Base-by-base conservation (phyloP, 2,329 filamentous ascomycete genomes). In the Didymella glomerata region DNA sequence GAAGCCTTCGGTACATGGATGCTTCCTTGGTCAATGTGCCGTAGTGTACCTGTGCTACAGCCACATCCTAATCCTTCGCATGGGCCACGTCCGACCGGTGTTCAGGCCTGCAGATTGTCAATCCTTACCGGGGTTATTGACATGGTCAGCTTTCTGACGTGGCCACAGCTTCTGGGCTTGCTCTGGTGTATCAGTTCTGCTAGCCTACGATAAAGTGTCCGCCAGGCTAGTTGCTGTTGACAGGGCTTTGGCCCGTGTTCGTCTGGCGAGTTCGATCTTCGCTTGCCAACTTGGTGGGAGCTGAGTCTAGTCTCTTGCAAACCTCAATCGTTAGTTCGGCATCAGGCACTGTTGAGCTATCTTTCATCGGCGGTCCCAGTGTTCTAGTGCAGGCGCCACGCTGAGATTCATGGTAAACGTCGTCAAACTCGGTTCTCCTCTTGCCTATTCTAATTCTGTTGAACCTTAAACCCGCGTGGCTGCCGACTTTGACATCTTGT, bases 381-480 rank as follows among this genome's bases (percentile, higher is more conserved):
- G 42, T 20, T 56, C 48, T 60, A 55, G 52, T 51, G 44, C 52
- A 28, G 51, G 38, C 57, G 57, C 57, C 52, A 60, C 57, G 50
- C 47, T 54, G 50, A 44, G 38, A 42, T 45, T 60, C 25, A 45
- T 52, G 48, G 51, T 24, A 48, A 36, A 56, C 28, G 25, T 55
- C 38, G 32, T 60, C 48, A 54, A 54, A 54, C 51, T 54, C 56
- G 50, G 56, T 52, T 60, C 42, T 56, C 52, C 28, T 56, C 57
- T 60, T 60, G 45, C 47, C 57, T 51, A 48, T 50, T 60, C 57
- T 60, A 55, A 48, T 47, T 48, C 38, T 55, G 57, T 52, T 48
- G 52, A 55, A 52, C 36, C 52, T 56, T 60, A 48, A 51, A 40
- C 20, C 11, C 42, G 57, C 22, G 6, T 52, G 25, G 46, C 27